Conservation (phyloP, 352 stramenopile genomes). For the Hyaloperonospora brassicae region DNA sequence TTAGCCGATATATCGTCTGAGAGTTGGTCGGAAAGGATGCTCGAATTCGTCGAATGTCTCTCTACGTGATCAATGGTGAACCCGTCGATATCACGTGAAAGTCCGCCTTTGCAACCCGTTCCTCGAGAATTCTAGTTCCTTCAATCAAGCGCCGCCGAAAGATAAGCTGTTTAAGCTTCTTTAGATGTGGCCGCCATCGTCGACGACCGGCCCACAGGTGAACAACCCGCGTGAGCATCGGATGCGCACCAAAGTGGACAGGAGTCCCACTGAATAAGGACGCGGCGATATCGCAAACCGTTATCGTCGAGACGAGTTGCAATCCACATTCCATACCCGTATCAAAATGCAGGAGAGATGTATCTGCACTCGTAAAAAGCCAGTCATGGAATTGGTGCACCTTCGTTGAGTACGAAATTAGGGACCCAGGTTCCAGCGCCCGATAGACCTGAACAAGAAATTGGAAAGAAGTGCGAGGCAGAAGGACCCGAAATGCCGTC, state of each 20-base stretch:
- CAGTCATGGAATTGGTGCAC: not conserved
- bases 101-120: not conserved
- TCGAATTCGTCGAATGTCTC: too few relatives aligned
- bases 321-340: not conserved
- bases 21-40: not conserved
- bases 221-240: not conserved
- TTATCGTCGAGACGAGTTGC: not conserved
- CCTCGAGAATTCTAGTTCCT: not conserved
- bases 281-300: too few relatives aligned
- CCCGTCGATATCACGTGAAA: too few relatives aligned
- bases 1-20: not conserved
- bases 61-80: too few relatives aligned
- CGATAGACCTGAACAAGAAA: not conserved
- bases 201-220: not conserved
- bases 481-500: not conserved
- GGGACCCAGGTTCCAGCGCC: not conserved
- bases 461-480: not conserved
- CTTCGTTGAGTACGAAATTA: not conserved
- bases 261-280: too few relatives aligned
- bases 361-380: too few relatives aligned
- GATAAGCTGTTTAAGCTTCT: not conserved
- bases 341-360: not conserved
- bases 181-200: not conserved
- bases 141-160: not conserved
- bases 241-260: too few relatives aligned